Percentiles rank a stretch among this genome's conserved stretches.
Conservation (phyloP, 768 basidiomycete genomes). For the Filobasidium wieringae region DNA sequence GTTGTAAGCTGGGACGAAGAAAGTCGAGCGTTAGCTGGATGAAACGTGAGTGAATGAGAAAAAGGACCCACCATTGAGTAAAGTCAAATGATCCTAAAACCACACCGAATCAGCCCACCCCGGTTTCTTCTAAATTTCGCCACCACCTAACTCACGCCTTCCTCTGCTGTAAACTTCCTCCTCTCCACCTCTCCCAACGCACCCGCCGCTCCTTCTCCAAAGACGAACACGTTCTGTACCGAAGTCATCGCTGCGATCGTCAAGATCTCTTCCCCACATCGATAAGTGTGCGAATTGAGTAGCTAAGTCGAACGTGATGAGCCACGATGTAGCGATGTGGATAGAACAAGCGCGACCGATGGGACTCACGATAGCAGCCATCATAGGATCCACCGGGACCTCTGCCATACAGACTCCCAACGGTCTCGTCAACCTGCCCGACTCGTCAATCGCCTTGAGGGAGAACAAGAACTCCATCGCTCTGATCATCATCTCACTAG, state of each 20-base stretch:
- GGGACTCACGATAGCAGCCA: slow-evolving; percentile 76
- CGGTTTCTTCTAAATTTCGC: neutral
- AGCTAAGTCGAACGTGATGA: slow-evolving; percentile 45
- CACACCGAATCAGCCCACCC: neutral
- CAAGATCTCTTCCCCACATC: slow-evolving; percentile 88
- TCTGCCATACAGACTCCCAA: slow-evolving; percentile 82
- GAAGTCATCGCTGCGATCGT: slow-evolving; percentile 94
- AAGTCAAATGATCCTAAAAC: slow-evolving; percentile 77
- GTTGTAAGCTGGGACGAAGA: slow-evolving; percentile 59
- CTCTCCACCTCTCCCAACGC: slow-evolving; percentile 83
- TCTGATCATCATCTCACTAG: slow-evolving; percentile 68
- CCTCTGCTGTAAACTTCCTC: slow-evolving; percentile 93
- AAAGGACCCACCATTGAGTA: slow-evolving; percentile 62
- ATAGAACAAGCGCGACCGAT: too few species aligned
- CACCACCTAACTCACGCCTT: slow-evolving; percentile 57
- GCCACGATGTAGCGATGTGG: neutral
- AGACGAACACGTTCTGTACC: slow-evolving; percentile 82
- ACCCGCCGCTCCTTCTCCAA: slow-evolving; percentile 70
- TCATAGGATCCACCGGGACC: slow-evolving; percentile 80
- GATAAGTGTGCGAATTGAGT: slow-evolving; percentile 69
- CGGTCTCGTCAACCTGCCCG: slow-evolving; percentile 61
- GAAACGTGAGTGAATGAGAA: neutral
- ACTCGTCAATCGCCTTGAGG: slow-evolving; percentile 66
- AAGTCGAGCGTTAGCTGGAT: neutral
- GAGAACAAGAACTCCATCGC: slow-evolving; percentile 72